These are phyloP conservation scores for Chlorella sp. DNA, from an alignment of 139 green algal genomes.

Conservation along the genomic window DNA sequence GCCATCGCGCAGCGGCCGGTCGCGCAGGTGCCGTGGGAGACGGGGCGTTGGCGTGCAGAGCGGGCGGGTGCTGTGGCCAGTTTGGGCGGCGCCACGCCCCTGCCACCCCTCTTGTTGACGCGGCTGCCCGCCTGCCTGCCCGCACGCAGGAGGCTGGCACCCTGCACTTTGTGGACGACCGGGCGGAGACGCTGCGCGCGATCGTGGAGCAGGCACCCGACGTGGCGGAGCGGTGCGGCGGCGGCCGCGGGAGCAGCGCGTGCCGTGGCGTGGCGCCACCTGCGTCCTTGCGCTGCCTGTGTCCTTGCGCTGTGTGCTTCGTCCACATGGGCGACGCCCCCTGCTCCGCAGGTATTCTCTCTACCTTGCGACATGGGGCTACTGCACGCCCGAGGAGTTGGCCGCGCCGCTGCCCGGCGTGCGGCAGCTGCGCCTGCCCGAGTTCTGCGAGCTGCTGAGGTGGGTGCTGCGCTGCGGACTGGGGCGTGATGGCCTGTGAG, in stretches of 20 bases:
- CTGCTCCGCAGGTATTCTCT: conserved; percentile 68
- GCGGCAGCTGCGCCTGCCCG: conserved; percentile 31
- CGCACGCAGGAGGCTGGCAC: conserved; percentile 22
- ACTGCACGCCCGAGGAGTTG: conserved; percentile 82
- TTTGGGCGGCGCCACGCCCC: no score
- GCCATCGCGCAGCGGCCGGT: conserved; percentile 42
- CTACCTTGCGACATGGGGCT: conserved; percentile 93
- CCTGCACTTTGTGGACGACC: conserved; percentile 81
- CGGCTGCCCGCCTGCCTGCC: no score
- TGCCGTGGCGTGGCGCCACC: neutral
- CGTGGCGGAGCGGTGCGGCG: conserved; percentile 35
- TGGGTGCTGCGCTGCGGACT: no score
- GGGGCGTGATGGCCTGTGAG: conserved; percentile 30
- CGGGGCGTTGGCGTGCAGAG: no score
- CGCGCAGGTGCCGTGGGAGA: no score
- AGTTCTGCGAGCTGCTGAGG: conserved; percentile 60
- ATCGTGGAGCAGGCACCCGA: conserved; percentile 33
- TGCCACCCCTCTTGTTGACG: no score
- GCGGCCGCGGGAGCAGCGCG: conserved; percentile 56
- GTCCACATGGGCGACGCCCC: conserved; percentile 30
- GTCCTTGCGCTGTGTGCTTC: no score
- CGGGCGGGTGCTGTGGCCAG: no score
- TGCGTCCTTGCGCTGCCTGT: neutral
- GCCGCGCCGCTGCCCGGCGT: conserved; percentile 40
- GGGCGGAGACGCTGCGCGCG: conserved; percentile 68